Conservation (phyloP, 2,329 filamentous ascomycete genomes). For the Stylonectria norvegica region DNA sequence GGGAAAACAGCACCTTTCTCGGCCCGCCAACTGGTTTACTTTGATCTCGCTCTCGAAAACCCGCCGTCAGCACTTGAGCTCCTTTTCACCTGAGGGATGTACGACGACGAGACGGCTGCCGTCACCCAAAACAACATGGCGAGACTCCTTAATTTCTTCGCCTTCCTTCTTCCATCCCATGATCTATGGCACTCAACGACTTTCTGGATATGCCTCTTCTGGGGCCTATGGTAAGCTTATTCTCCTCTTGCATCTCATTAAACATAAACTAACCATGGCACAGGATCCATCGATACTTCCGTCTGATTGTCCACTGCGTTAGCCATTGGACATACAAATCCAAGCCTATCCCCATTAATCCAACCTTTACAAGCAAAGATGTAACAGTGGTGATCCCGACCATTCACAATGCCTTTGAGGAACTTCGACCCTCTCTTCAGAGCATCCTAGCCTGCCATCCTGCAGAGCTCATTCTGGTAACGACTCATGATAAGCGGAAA, state of each 20-base stretch:
- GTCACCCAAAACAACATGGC: constrained; percentile 12
- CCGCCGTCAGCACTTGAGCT: too few relatives aligned
- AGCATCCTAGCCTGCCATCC: constrained; percentile 71
- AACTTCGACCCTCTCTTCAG: constrained; percentile 75
- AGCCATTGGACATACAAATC: constrained; percentile 87
- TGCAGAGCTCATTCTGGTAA: constrained; percentile 76
- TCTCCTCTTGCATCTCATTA: constrained; percentile 1
- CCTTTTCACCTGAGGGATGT: too few relatives aligned
- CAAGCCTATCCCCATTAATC: constrained; percentile 75
- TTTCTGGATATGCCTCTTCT: constrained; percentile 47
- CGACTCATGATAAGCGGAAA: constrained; percentile 74
- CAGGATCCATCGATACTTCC: constrained; percentile 84
- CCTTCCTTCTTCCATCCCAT: constrained; percentile 20
- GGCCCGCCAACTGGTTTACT: constrained; percentile 2
- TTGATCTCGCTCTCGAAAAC: constrained; percentile 19
- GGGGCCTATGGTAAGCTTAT: constrained; percentile 45
- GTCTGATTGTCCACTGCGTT: constrained; percentile 78
- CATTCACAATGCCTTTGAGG: constrained; percentile 81
- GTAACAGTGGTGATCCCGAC: constrained; percentile 94
- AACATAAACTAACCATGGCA: constrained; percentile 16
- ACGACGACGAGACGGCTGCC: constrained; percentile 15
- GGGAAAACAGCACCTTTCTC: constrained; percentile 19
- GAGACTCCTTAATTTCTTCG: constrained; percentile 16
- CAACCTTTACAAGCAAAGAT: constrained; percentile 75
- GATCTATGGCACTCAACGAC: constrained; percentile 41